A percentile compares a stretch with the other conserved stretches of the same genome.
Conservation (phyloP, 345 rosid genomes). For the Leavenworthia alabamica region DNA sequence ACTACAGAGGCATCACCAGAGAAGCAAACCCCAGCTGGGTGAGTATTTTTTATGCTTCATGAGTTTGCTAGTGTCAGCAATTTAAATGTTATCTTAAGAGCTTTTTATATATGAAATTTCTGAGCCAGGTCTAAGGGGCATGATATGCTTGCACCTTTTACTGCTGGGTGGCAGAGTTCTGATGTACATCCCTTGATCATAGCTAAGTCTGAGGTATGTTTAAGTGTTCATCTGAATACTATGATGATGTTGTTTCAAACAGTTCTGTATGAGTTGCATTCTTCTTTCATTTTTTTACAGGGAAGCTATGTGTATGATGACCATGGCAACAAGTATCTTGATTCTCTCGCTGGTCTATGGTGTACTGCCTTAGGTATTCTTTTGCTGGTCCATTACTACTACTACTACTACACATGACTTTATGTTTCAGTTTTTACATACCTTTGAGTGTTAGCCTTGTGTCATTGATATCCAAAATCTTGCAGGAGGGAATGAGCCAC, state of each 20-base stretch:
- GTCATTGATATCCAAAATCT: conserved; percentile 8
- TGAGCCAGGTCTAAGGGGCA: conserved; percentile 78
- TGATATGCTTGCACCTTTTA: conserved; percentile 97
- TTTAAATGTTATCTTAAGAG: neutral
- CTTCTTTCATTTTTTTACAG: conserved; percentile 31
- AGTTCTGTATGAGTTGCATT: neutral
- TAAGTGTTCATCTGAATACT: neutral
- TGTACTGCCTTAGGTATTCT: conserved; percentile 83
- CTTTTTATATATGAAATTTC: neutral
- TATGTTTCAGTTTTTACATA: no score
- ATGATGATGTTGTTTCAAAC: neutral
- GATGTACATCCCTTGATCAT: conserved; percentile 78
- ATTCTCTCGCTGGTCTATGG: conserved; percentile 97
- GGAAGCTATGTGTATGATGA: conserved; percentile 79
- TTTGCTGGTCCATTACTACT: no score
- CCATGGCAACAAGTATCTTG: conserved; percentile 82
- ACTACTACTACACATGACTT: neutral
- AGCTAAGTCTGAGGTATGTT: conserved; percentile 68
- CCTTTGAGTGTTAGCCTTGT: neutral
- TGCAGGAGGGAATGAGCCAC: conserved; percentile 87
- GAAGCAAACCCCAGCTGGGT: conserved; percentile 45
- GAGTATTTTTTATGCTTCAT: neutral
- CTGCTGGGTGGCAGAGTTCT: conserved; percentile 88
- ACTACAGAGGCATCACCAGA: conserved; percentile 46
- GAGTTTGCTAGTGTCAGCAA: neutral